Base-by-base conservation (phyloP, 2,329 filamentous ascomycete genomes). In the Calonectria fujianensis region DNA sequence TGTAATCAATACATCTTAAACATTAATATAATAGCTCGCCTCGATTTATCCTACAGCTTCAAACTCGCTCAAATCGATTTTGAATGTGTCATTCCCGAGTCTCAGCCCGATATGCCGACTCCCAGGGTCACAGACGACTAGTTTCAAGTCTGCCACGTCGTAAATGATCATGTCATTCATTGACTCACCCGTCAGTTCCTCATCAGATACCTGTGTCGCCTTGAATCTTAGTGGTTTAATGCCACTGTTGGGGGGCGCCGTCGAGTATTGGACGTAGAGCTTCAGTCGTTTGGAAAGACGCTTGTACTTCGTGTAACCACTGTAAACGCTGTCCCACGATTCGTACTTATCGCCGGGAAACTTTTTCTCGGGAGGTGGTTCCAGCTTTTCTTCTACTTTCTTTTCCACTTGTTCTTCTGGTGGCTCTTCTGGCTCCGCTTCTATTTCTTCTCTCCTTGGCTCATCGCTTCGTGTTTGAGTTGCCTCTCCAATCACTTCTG, bases 181-280 rank as follows among this genome's bases (percentile, higher is more conserved):
- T 0, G 16, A 27, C 8, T 35, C 54, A 10, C 2, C 13, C 9
- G 6, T 24, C 7, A 39, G 45, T 51, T 75, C 72, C n/a, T 72
- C 74, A 2, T 57, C 51, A 13, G 73, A 59, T 14, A 79, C n/a
- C 27, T 20, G 65, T 13, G 45, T 75, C 1, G 64, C 54, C 32
- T 54, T 79, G 27, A 77, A 41, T 20, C 51, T 32, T 0, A 74
- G 51, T 2, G 37, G 27, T 29, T n/a, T 71, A 59, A 14, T 69
- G 39, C 4, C 66, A 11, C 50, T 70, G 8, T 31, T 35, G 35
- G 67, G 29, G 48, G 10, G n/a, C 11, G 45, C 68, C 24, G 72
- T 57, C 29, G 70, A 75, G 48, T 75, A 79, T 27, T 79, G 70
- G 11, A 79, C 64, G 29, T 76, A 59, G 24, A 76, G 50, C 31